Conservation (phyloP, 2,329 filamentous ascomycete species). For the Cladophialophora psammophila region DNA sequence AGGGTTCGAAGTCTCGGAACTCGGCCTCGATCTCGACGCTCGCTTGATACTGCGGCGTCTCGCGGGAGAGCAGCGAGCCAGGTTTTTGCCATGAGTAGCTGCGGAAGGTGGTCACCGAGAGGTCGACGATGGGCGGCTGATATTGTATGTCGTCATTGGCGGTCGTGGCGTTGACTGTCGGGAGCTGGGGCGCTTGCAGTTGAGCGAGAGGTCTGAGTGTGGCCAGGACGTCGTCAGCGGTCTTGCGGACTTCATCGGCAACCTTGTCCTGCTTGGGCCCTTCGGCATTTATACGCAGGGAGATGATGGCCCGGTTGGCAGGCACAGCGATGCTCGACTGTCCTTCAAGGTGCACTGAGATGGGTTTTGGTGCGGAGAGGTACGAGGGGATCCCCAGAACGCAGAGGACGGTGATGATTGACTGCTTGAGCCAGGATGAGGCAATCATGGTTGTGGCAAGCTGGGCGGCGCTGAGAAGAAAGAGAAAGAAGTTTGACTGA, state of each 20-base stretch:
- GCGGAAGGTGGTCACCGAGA: conserved; percentile 24
- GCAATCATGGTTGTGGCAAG: conserved; percentile 19
- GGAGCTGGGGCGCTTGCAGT: background rate
- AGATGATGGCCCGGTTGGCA: conserved; percentile 22
- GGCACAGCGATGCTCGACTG: conserved; percentile 22
- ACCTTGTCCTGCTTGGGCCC: conserved; percentile 25
- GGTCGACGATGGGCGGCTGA: conserved; percentile 18
- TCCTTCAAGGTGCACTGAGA: conserved; percentile 22
- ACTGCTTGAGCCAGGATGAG: conserved; percentile 22
- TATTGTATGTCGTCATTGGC: background rate
- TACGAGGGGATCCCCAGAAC: conserved; percentile 26
- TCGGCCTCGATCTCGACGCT: conserved; percentile 21
- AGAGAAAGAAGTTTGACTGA: background rate
- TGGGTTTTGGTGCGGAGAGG: conserved; percentile 23
- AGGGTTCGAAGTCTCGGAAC: conserved; percentile 24
- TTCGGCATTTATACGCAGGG: conserved; percentile 19
- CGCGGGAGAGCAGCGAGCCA: conserved; percentile 15
- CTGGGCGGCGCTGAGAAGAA: conserved; percentile 5
- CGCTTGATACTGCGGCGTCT: conserved; percentile 20
- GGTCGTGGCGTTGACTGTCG: background rate
- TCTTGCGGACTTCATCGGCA: conserved; percentile 22
- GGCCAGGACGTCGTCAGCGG: conserved; percentile 20
- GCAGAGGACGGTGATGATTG: conserved; percentile 25
- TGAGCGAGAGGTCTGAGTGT: conserved; percentile 20
- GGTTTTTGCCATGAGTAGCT: conserved; percentile 21